Conservation (phyloP, 2,329 filamentous ascomycete species). For the Fusarium sp. region DNA sequence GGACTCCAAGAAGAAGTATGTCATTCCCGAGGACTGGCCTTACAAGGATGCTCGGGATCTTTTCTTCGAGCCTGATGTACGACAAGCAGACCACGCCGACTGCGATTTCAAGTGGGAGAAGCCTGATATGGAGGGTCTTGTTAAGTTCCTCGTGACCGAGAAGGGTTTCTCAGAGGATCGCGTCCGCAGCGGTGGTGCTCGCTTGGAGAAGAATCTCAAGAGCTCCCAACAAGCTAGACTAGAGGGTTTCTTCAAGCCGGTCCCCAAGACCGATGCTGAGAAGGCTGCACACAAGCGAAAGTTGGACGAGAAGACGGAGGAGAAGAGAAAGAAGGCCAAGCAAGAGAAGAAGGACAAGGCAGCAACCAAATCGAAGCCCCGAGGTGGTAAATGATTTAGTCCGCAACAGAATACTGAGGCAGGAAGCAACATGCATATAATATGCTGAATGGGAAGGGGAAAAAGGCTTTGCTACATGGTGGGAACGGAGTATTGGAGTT, state of each 20-base stretch:
- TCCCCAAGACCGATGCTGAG: constrained; percentile 89
- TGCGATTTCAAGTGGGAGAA: constrained; percentile 99
- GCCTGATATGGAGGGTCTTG: constrained; percentile 88
- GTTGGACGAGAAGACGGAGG: constrained; percentile 89
- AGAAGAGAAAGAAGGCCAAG: constrained; percentile 96
- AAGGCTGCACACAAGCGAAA: constrained; percentile 90
- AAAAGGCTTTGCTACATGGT: constrained; percentile 10
- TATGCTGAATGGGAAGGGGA: constrained; percentile 1
- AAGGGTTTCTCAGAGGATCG: constrained; percentile 98
- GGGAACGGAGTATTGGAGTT: constrained; percentile 45
- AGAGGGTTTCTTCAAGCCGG: constrained; percentile 96
- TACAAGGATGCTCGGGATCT: constrained; percentile 91
- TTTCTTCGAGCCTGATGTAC: constrained; percentile 92
- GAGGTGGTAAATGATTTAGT: constrained; percentile 62
- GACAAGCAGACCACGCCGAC: constrained; percentile 81
- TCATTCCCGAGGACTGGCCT: constrained; percentile 95
- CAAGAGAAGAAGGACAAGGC: constrained; percentile 96
- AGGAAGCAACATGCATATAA: constrained; percentile 10
- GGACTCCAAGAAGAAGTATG: constrained; percentile 82
- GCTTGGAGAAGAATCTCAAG: constrained; percentile 91
- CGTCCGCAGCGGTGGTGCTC: constrained; percentile 81
- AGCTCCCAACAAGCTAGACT: constrained; percentile 89
- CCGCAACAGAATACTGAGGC: neutral
- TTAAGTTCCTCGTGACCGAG: constrained; percentile 90
- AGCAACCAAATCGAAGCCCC: constrained; percentile 87